A percentile compares a stretch with the other conserved stretches of the same genome.
These are phyloP conservation scores for Butyriboletus appendiculatus DNA, from an alignment of 1,284 basidiomycete genomes.

Conservation along the genomic window DNA sequence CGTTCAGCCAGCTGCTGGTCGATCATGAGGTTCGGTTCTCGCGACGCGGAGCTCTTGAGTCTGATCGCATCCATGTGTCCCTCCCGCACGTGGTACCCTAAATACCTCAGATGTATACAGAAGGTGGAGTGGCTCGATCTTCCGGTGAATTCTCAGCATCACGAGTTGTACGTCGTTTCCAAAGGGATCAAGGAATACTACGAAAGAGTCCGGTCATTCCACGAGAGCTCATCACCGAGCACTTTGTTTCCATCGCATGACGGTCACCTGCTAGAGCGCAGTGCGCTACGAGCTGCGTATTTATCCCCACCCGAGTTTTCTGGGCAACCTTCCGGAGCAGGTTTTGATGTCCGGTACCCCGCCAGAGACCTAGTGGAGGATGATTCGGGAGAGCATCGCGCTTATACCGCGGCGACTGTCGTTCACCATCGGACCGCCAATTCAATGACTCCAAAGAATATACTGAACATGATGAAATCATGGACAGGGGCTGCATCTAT, in stretches of 20 bases:
- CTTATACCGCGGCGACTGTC: no score
- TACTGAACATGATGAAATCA: no score
- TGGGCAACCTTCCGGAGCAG: not conserved
- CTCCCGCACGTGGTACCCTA: conserved; percentile 8
- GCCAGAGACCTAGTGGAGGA: no score
- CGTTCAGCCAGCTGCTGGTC: conserved; percentile 41
- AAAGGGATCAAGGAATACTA: conserved; percentile 34
- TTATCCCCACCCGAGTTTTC: conserved; percentile 11
- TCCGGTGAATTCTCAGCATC: conserved; percentile 33
- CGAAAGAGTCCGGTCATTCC: conserved; percentile 10
- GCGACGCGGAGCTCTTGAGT: conserved; percentile 35
- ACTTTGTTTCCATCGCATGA: not conserved
- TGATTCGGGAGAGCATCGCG: no score
- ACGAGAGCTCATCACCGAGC: not conserved
- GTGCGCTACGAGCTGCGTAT: not conserved
- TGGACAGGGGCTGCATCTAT: no score
- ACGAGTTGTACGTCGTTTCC: conserved; percentile 27
- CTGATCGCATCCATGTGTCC: conserved; percentile 41
- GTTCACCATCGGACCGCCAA: no score
- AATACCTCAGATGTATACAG: conserved; percentile 35
- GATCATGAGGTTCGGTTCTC: conserved; percentile 36
- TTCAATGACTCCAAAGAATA: no score
- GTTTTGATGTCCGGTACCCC: not conserved
- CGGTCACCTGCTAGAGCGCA: conserved; percentile 14
- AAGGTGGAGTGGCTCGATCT: conserved; percentile 20